phyloP scores from a whole-genome alignment of 768 basidiomycete species.

The Galerina marginata region DNA sequence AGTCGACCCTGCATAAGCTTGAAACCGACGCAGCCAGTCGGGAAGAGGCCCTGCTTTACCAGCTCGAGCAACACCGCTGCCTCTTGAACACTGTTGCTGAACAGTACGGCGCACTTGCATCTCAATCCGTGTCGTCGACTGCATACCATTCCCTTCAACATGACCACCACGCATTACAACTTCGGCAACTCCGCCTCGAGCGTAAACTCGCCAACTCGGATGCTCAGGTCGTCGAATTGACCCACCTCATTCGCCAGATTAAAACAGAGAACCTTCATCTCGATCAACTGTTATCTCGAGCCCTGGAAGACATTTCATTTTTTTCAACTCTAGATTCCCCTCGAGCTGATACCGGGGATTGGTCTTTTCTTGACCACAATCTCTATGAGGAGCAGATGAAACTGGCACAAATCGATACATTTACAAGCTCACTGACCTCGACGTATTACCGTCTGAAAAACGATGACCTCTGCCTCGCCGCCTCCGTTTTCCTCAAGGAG shows the following conservation, averaged over 20 bases:
- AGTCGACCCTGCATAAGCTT: constrained; percentile 34
- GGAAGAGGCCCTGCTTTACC: constrained; percentile 52
- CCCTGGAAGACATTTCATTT: constrained; percentile 37
- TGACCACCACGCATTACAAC: constrained; percentile 42
- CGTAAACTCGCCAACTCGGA: constrained; percentile 74
- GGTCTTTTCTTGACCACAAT: constrained; percentile 21
- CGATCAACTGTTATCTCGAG: constrained; percentile 35
- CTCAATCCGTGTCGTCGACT: constrained; percentile 43
- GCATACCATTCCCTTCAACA: constrained; percentile 45
- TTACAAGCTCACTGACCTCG: constrained; percentile 27
- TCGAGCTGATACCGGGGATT: neutral
- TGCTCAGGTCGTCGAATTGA: constrained; percentile 68
- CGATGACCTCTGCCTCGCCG: constrained; percentile 40
- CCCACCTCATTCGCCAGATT: constrained; percentile 61
- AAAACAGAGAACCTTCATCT: constrained; percentile 59
- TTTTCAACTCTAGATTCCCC: constrained; percentile 17
- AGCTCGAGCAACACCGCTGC: constrained; percentile 54
- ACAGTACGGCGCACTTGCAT: constrained; percentile 59
- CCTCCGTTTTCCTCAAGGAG: constrained; percentile 33
- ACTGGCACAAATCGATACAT: constrained; percentile 13
- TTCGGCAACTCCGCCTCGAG: constrained; percentile 56
- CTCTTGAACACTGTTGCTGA: constrained; percentile 54
- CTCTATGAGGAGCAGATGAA: constrained; percentile 22
- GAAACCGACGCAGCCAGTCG: constrained; percentile 38
- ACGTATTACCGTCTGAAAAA: constrained; percentile 43